Conservation (phyloP, 768 basidiomycete genomes). For the Cystofilobasidium capitatum region DNA sequence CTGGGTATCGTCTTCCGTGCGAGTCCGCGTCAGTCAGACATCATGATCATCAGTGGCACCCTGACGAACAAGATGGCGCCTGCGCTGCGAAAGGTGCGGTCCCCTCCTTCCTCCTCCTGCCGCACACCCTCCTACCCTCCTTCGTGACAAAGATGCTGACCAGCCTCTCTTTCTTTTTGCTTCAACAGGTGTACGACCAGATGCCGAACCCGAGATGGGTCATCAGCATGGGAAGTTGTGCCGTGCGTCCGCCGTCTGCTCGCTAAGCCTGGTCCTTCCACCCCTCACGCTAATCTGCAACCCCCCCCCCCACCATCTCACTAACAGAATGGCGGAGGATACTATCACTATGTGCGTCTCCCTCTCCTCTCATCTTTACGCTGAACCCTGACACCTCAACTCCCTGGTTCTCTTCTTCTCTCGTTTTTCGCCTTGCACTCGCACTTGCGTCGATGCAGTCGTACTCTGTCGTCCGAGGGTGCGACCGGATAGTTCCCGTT, state of each 20-base stretch:
- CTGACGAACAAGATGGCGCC: constrained; percentile 99
- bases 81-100: constrained; percentile 82
- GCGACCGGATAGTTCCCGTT: constrained; percentile 96
- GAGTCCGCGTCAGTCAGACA: constrained; percentile 58
- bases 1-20: constrained; percentile 97
- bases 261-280: background rate
- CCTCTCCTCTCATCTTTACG: background rate
- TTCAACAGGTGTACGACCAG: constrained; percentile 52
- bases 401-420: background rate
- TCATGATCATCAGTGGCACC: constrained; percentile 71
- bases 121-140: background rate
- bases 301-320: constrained; percentile 13
- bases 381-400: constrained; percentile 49
- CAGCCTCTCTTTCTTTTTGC: background rate
- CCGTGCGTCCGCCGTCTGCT: constrained; percentile 40
- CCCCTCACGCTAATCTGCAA: background rate
- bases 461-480: constrained; percentile 95
- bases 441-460: constrained; percentile 43
- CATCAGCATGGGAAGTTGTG: background rate
- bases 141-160: background rate
- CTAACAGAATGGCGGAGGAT: constrained; percentile 69
- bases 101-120: constrained; percentile 56
- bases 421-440: constrained; percentile 82
- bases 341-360: constrained; percentile 28
- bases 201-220: constrained; percentile 81